These are phyloP conservation scores for Madurella fahalii DNA, from an alignment of 2,329 filamentous ascomycete species.

Conservation along the genomic window DNA sequence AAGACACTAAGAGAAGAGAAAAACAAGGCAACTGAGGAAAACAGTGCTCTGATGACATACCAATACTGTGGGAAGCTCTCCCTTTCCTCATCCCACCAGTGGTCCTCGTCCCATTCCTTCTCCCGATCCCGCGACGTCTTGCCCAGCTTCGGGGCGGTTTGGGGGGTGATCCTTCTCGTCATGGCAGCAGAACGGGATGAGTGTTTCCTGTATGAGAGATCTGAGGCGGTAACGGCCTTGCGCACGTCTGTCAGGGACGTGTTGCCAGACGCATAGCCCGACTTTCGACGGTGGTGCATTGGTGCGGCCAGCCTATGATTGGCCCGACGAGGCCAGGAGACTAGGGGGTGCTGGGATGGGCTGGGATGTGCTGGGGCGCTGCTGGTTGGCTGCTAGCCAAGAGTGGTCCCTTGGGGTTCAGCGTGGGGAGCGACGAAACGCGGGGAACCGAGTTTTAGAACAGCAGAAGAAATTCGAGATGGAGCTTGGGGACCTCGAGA, in stretches of 20 bases:
- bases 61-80: conserved; percentile 64
- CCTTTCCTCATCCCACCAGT: conserved; percentile 52
- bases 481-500: not conserved
- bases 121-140: conserved; percentile 50
- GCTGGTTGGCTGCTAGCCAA: conserved; percentile 15
- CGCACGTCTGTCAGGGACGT: conserved; percentile 54
- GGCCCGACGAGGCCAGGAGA: conserved; percentile 12
- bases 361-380: conserved; percentile 11
- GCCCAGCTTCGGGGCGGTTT: conserved; percentile 44
- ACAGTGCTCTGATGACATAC: conserved; percentile 41
- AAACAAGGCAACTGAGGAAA: conserved; percentile 5
- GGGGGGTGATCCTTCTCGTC: conserved; percentile 40
- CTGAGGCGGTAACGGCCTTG: conserved; percentile 44
- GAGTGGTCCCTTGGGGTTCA: not conserved
- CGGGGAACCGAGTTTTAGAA: not conserved
- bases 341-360: no score
- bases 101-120: conserved; percentile 46
- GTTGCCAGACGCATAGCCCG: conserved; percentile 50
- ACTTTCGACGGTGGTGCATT: conserved; percentile 58
- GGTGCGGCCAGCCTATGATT: conserved; percentile 24
- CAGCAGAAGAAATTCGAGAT: conserved; percentile 3
- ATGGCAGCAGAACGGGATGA: conserved; percentile 40
- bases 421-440: conserved; percentile 1
- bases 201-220: conserved; percentile 40
- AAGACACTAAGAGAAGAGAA: conserved; percentile 19